Evolutionary conservation across 495 filamentous ascomycete species (phyloP).

Genomic region (Cercophora newfieldiana): DNA sequence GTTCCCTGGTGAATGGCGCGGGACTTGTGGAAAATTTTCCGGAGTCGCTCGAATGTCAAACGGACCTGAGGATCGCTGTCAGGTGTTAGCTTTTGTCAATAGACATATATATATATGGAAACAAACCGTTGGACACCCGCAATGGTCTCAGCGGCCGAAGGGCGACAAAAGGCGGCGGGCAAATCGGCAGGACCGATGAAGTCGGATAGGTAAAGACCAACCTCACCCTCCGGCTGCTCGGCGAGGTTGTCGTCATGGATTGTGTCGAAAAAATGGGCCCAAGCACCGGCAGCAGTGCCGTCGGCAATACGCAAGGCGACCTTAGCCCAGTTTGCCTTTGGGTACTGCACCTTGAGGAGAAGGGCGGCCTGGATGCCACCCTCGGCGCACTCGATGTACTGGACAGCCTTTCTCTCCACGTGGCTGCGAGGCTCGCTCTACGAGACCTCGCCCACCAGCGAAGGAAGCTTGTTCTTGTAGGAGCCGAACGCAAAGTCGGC

Average conservation of each 20-base stretch:
- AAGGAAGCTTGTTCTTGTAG: neutral
- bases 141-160: conserved; percentile 10
- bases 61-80: conserved; percentile 12
- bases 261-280: neutral
- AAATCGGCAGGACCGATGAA: neutral
- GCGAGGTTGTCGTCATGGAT: neutral
- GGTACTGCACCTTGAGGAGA: neutral
- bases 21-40: conserved; percentile 15
- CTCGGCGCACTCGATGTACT: conserved; percentile 17
- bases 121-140: conserved; percentile 17
- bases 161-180: conserved; percentile 9
- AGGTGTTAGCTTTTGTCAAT: conserved; percentile 11
- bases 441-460: conserved; percentile 21
- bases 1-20: neutral
- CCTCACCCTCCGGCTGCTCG: neutral
- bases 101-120: neutral
- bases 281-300: neutral
- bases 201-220: neutral
- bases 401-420: conserved; percentile 12
- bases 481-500: conserved; percentile 10
- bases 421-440: conserved; percentile 15
- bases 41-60: conserved; percentile 11
- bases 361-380: neutral
- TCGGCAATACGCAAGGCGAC: neutral
- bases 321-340: neutral